These are phyloP conservation scores for Russula sp. DNA, from an alignment of 768 basidiomycete species.

Conservation along the genomic window DNA sequence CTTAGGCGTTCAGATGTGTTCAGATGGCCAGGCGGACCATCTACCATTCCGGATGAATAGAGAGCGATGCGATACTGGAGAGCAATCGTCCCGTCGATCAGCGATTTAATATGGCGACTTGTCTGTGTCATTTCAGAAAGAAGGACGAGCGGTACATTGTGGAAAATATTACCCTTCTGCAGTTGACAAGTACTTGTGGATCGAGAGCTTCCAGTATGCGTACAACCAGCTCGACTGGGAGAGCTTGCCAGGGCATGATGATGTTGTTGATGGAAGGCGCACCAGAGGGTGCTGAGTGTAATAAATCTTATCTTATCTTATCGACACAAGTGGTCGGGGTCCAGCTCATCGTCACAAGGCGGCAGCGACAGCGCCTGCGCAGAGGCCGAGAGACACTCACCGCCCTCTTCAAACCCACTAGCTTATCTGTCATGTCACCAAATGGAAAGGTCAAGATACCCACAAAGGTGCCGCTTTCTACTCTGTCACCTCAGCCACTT, in stretches of 20 bases:
- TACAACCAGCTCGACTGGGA: slow-evolving; percentile 9
- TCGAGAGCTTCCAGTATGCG: slow-evolving; percentile 9
- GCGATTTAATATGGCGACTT: slow-evolving; percentile 3
- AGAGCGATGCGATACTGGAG: slow-evolving; percentile 17
- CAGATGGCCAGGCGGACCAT: slow-evolving; percentile 8
- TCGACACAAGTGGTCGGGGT: slow-evolving; percentile 15
- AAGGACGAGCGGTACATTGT: neutral
- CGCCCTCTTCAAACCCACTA: neutral
- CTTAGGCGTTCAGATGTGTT: slow-evolving; percentile 3
- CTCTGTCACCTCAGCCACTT: neutral
- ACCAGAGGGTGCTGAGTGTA: neutral
- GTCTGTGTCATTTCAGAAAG: slow-evolving; percentile 4
- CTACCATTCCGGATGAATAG: slow-evolving; percentile 6
- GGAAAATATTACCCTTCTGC: slow-evolving; percentile 1
- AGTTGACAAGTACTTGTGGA: neutral
- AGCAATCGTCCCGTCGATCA: slow-evolving; percentile 6
- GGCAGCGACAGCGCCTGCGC: neutral
- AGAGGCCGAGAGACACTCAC: neutral
- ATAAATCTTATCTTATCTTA: slow-evolving; percentile 14
- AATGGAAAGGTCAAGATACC: slow-evolving; percentile 23
- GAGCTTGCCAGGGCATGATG: neutral
- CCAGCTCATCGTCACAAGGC: neutral
- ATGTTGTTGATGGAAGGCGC: too few species aligned
- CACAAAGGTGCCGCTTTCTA: slow-evolving; percentile 28
- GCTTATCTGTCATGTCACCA: slow-evolving; percentile 25